A percentile compares a stretch with the other conserved stretches of the same genome.
Evolutionary conservation across 2,329 filamentous ascomycete genomes (phyloP).

Genomic region (Fusarium piperis): DNA sequence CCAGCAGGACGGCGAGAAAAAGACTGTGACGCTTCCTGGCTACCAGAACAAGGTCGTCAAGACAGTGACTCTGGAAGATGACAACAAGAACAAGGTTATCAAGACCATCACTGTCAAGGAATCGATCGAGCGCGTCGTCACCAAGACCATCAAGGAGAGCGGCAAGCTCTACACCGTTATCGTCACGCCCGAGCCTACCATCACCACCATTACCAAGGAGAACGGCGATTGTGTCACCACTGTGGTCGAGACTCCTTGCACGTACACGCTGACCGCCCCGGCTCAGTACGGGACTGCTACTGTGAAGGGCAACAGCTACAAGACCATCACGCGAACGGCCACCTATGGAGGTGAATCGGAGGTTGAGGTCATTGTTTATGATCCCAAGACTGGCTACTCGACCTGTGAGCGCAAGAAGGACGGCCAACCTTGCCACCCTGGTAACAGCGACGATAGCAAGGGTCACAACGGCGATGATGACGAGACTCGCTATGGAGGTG

Average conservation of each 20-base stretch:
- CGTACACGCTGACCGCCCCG: constrained; percentile 39
- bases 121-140: constrained; percentile 26
- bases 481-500: background rate
- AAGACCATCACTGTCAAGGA: constrained; percentile 30
- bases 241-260: constrained; percentile 21
- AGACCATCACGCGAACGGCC: constrained; percentile 30
- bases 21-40: constrained; percentile 11
- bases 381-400: constrained; percentile 44
- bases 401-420: constrained; percentile 42
- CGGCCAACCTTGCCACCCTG: constrained; percentile 40
- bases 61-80: constrained; percentile 27
- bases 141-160: constrained; percentile 37
- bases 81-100: constrained; percentile 18
- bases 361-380: constrained; percentile 46
- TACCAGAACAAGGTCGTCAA: constrained; percentile 8
- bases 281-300: constrained; percentile 38
- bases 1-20: constrained; percentile 23
- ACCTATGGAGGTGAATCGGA: constrained; percentile 36
- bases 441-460: constrained; percentile 2
- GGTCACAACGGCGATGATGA: background rate
- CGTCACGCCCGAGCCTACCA: constrained; percentile 24
- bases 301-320: constrained; percentile 28
- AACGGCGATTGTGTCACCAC: constrained; percentile 30
- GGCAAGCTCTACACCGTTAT: constrained; percentile 37
- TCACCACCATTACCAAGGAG: constrained; percentile 32